These are phyloP conservation scores for Moesziomyces antarcticus DNA, from an alignment of 1,284 basidiomycete species.

Conservation along the genomic window DNA sequence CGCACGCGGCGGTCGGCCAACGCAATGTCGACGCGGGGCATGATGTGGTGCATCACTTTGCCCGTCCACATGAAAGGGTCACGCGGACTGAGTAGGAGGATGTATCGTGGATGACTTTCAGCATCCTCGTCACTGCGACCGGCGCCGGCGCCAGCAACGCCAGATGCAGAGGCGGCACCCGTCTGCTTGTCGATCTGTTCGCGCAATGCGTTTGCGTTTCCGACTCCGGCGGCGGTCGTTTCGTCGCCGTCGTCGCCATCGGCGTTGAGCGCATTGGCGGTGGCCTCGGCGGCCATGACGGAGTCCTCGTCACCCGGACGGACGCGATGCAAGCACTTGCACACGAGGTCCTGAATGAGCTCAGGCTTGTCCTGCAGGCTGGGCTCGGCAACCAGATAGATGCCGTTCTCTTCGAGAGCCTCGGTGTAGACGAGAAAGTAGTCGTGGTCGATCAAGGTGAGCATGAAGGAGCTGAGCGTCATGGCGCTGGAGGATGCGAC, in stretches of 20 bases:
- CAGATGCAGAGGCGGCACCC: slow-evolving; percentile 1
- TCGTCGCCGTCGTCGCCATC: slow-evolving; percentile 44
- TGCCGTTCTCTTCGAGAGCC: slow-evolving; percentile 86
- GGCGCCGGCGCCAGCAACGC: slow-evolving; percentile 42
- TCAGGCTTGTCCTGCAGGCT: slow-evolving; percentile 86
- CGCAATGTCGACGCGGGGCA: slow-evolving; percentile 61
- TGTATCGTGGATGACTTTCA: slow-evolving; percentile 73
- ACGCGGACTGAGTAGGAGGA: slow-evolving; percentile 87
- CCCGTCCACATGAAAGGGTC: slow-evolving; percentile 95
- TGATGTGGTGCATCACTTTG: slow-evolving; percentile 74
- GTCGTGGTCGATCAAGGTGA: slow-evolving; percentile 82
- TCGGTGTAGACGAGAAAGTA: slow-evolving; percentile 96
- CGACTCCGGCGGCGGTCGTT: slow-evolving; percentile 10
- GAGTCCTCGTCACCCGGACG: slow-evolving; percentile 49
- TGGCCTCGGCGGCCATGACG: slow-evolving; percentile 38
- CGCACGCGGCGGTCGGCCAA: slow-evolving; percentile 64
- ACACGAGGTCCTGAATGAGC: slow-evolving; percentile 81
- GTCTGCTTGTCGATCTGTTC: slow-evolving; percentile 45
- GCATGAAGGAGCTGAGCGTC: slow-evolving; percentile 82
- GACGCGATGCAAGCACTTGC: slow-evolving; percentile 75
- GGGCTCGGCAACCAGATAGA: slow-evolving; percentile 90
- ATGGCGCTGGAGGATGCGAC: slow-evolving; percentile 13
- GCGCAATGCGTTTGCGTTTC: slow-evolving; percentile 26
- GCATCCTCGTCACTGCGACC: slow-evolving; percentile 68
- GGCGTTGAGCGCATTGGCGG: slow-evolving; percentile 30